Percentiles rank a stretch among this genome's conserved stretches.
These are phyloP conservation scores for Chaetomidium leptoderma DNA, from an alignment of 495 filamentous ascomycete genomes.

Conservation along the genomic window DNA sequence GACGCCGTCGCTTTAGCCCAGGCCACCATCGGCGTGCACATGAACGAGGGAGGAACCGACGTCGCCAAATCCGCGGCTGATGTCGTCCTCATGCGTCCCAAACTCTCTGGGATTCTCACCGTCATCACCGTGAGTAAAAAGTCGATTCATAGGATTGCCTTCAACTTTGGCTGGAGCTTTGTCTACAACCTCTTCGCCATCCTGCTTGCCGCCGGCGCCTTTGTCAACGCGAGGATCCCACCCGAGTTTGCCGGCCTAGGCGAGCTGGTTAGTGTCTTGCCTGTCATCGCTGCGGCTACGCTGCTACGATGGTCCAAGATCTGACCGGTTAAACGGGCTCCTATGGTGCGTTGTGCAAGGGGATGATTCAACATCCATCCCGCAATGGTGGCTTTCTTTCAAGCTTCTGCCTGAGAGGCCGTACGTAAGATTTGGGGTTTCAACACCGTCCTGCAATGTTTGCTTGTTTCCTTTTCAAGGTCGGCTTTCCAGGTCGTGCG, in stretches of 20 bases:
- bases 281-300: not conserved
- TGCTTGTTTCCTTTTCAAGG: too few relatives aligned
- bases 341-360: too few relatives aligned
- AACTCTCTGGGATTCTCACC: not conserved
- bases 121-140: not conserved
- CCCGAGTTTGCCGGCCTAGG: not conserved
- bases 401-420: too few relatives aligned
- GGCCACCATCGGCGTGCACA: not conserved
- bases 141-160: not conserved
- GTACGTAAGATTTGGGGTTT: too few relatives aligned
- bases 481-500: too few relatives aligned
- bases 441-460: too few relatives aligned
- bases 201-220: not conserved
- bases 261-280: slow-evolving; percentile 4
- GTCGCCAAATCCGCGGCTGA: not conserved
- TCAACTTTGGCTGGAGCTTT: slow-evolving; percentile 5
- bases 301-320: not conserved
- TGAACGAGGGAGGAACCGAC: not conserved
- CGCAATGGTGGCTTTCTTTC: too few relatives aligned
- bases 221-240: not conserved
- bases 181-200: not conserved
- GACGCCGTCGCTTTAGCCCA: not conserved
- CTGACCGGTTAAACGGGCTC: not conserved
- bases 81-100: not conserved
- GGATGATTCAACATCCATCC: too few relatives aligned